Evolutionary conservation across 305 asterid genomes (phyloP), one percentile per base, ranked within the genome.

Genomic region (Ajuga reptans): DNA sequence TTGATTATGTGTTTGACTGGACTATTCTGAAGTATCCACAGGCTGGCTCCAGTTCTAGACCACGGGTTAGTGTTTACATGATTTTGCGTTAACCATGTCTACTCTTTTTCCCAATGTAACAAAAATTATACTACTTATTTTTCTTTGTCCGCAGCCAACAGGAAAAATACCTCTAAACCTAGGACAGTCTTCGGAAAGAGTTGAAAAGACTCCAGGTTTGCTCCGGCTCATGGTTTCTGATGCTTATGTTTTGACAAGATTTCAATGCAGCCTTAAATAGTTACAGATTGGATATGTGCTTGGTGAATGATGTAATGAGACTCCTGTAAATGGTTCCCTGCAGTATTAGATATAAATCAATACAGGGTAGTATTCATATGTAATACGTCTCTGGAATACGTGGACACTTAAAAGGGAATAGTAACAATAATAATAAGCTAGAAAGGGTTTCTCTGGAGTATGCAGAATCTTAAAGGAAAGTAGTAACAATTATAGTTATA

Each of bases 1-100:
- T 88, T 78, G 98, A 92, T 83, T 87, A 88, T 71, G 95, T 92
- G 60, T 92, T 89, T 75, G 98, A 93, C 84, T 93, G 98, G 98
- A 92, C 98, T 50, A 69, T 84, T 37, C 79, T 92, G 85, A 87
- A 92, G 88, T 92, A 90, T 80, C 96, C 97, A n/a, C 95, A 89
- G 80, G 77, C 83, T 61, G 89, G 94, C 68, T 87, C 96, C 72
- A 86, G 92, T 84, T 86, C 96, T 63, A 89, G 89, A 78, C 72
- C 84, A 56, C 80, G 88, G 66, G 96, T 89, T 60, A 66, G 86
- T 76, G 62, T 71, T 71, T 34, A 24, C 46, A 21, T 63, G 21
- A 43, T 43, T 59, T 54, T 49, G 47, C 55, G 9, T 63, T 3
- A 18, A 21, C 39, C 36, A 16, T 0, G 34, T 9, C 7, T 61